Percentiles rank a stretch among this genome's conserved stretches.
Evolutionary conservation across 2,329 filamentous ascomycete species (phyloP).

Genomic region (Colletotrichum melonis): DNA sequence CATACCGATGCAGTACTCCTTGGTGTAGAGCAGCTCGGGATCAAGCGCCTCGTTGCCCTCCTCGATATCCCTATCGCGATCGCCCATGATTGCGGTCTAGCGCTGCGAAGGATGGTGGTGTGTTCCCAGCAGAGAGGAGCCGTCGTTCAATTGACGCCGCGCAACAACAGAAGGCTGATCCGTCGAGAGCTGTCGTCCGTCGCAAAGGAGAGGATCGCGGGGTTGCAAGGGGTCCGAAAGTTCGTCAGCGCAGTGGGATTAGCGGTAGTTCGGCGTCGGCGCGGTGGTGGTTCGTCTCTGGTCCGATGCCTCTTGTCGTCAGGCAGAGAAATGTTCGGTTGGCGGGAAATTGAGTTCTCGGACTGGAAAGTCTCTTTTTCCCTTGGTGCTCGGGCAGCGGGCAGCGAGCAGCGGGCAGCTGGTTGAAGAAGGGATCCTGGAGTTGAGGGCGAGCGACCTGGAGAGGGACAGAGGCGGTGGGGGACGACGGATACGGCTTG

Average conservation of each 20-base stretch:
- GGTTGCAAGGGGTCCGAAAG: background rate
- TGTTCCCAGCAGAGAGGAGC: background rate
- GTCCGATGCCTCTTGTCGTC: background rate
- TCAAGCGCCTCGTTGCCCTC: conserved; percentile 72
- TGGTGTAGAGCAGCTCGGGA: conserved; percentile 92
- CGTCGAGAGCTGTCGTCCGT: background rate
- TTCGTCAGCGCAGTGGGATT: background rate
- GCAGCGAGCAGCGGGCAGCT: background rate
- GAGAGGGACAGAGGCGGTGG: conserved; percentile 4
- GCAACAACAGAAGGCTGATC: background rate
- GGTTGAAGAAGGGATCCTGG: conserved; percentile 18
- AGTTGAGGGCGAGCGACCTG: background rate
- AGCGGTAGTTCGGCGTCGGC: background rate
- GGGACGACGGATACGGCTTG: conserved; percentile 10
- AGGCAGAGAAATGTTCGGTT: background rate
- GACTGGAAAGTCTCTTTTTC: background rate
- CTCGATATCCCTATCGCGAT: conserved; percentile 59
- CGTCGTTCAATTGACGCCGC: background rate
- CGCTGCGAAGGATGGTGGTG: background rate
- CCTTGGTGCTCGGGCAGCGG: background rate
- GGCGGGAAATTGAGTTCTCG: background rate
- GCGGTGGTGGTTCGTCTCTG: background rate
- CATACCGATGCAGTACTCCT: conserved; percentile 88
- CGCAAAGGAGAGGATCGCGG: background rate
- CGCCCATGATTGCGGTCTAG: conserved; percentile 54